A percentile compares a stretch with the other conserved stretches of the same genome.
Evolutionary conservation across 108 stramenopile genomes (phyloP).

Genomic region (Stephanodiscus minutulus): DNA sequence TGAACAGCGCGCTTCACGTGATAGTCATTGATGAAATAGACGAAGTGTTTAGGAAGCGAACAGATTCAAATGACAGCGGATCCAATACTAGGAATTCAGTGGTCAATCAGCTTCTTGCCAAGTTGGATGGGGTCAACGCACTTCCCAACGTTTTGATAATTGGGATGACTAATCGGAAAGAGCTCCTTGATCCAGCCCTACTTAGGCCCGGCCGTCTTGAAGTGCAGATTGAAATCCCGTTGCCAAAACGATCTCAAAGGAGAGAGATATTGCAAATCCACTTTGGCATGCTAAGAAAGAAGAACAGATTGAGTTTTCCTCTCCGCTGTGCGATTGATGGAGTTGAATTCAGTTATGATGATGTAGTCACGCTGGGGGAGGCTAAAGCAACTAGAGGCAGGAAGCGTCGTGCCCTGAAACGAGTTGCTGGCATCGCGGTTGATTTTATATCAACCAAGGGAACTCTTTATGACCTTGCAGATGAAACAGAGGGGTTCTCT

Average conservation of each 20-base stretch:
- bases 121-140: slow-evolving; percentile 83
- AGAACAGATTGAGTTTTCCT: slow-evolving; percentile 66
- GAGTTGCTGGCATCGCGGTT: slow-evolving; percentile 16
- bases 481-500: slow-evolving; percentile 72
- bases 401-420: slow-evolving; percentile 39
- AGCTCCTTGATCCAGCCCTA: slow-evolving; percentile 80
- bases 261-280: slow-evolving; percentile 75
- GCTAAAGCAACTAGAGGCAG: slow-evolving; percentile 13
- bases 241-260: slow-evolving; percentile 54
- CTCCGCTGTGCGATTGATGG: slow-evolving; percentile 83
- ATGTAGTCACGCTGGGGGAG: background rate
- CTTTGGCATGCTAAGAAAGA: slow-evolving; percentile 65
- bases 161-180: slow-evolving; percentile 85
- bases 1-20: slow-evolving; percentile 74
- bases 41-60: slow-evolving; percentile 75
- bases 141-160: slow-evolving; percentile 79
- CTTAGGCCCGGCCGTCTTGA: slow-evolving; percentile 84
- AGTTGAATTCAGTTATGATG: slow-evolving; percentile 9
- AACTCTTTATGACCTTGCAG: slow-evolving; percentile 3
- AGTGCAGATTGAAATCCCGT: slow-evolving; percentile 80
- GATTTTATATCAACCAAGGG: slow-evolving; percentile 20
- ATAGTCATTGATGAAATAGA: slow-evolving; percentile 89
- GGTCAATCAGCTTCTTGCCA: slow-evolving; percentile 82
- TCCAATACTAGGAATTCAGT: slow-evolving; percentile 67
- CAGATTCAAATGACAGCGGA: slow-evolving; percentile 64